These are phyloP conservation scores for Malus sylvestris DNA, from an alignment of 306 rosid species.

Conservation along the genomic window DNA sequence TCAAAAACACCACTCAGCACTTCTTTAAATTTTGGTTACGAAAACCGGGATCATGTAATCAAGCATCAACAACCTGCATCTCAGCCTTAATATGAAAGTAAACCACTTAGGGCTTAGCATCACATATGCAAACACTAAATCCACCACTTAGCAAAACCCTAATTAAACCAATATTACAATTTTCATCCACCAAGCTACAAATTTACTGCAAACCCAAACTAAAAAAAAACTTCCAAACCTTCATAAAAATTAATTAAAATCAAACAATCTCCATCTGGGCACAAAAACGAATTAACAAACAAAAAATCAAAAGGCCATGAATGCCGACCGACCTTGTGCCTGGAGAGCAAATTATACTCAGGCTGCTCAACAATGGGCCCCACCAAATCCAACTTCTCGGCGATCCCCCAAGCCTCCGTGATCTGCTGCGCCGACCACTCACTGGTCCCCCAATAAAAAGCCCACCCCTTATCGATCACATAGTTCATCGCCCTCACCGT, in stretches of 20 bases:
- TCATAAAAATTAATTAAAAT: not conserved
- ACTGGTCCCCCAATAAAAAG: conserved; percentile 97
- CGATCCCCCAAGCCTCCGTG: conserved; percentile 89
- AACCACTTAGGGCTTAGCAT: not conserved
- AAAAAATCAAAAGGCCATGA: not conserved
- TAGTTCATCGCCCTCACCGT: conserved; percentile 89
- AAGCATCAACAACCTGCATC: not conserved
- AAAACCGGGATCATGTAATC: not conserved
- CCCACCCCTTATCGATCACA: conserved; percentile 82
- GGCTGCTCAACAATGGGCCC: conserved; percentile 98
- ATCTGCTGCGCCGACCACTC: conserved; percentile 99
- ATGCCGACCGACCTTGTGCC: conserved; percentile 57
- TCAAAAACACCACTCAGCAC: not conserved
- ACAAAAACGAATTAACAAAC: not conserved
- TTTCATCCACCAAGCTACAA: not conserved
- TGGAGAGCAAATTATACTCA: conserved; percentile 73
- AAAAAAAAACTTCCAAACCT: not conserved
- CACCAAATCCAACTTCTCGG: conserved; percentile 61
- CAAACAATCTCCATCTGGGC: not conserved
- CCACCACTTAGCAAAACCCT: not conserved
- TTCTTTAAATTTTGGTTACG: no score
- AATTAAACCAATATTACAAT: not conserved
- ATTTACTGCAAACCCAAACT: not conserved
- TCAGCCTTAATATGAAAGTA: not conserved
- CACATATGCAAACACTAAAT: no score